Evolutionary conservation across 768 basidiomycete species (phyloP).

Genomic region (Calocera viscosa): DNA sequence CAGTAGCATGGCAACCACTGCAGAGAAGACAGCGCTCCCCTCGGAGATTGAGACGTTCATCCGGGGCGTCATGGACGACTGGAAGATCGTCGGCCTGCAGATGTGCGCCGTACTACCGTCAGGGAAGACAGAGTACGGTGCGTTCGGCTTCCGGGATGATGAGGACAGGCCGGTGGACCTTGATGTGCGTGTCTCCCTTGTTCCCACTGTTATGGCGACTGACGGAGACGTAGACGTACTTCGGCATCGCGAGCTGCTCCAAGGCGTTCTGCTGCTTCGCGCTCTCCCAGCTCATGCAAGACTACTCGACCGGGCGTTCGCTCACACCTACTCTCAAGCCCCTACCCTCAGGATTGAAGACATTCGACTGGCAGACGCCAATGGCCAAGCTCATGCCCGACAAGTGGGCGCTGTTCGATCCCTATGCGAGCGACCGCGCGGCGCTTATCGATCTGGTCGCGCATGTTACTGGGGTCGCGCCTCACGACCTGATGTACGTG

Average conservation of each 20-base stretch:
- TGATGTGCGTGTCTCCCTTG: conserved; percentile 24
- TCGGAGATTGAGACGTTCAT: conserved; percentile 9
- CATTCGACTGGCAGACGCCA: conserved; percentile 31
- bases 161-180: conserved; percentile 25
- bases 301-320: conserved; percentile 29
- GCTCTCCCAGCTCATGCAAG: conserved; percentile 35
- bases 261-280: conserved; percentile 33
- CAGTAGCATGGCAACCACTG: neutral
- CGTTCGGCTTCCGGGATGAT: conserved; percentile 31
- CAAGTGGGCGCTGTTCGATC: conserved; percentile 34
- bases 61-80: neutral
- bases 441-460: conserved; percentile 31
- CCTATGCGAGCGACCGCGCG: conserved; percentile 30
- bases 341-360: conserved; percentile 25
- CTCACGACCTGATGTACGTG: conserved; percentile 29
- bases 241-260: conserved; percentile 30
- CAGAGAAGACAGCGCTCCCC: neutral
- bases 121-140: conserved; percentile 24
- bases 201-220: neutral
- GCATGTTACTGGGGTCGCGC: conserved; percentile 30
- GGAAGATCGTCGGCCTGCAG: conserved; percentile 26
- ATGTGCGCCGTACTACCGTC: conserved; percentile 22
- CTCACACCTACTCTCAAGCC: conserved; percentile 18
- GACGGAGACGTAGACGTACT: conserved; percentile 27
- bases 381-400: conserved; percentile 30